These are phyloP conservation scores for Digitaria exilis DNA, from an alignment of 202 grass and related monocot species.

Conservation along the genomic window DNA sequence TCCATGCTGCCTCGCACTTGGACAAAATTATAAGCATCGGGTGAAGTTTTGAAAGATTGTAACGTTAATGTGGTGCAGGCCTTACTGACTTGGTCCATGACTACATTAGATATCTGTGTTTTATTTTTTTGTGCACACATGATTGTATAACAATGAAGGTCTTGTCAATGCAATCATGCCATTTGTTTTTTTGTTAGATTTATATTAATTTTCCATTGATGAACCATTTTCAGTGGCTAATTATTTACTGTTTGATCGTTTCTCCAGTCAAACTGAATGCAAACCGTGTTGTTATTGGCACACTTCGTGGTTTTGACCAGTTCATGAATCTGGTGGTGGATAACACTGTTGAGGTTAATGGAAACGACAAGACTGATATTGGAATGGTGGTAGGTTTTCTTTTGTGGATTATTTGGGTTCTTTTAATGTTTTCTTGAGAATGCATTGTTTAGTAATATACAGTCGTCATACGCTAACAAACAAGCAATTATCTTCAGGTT, in stretches of 20 bases:
- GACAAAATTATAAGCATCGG: too few species aligned
- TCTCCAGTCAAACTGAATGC: slow-evolving; percentile 89
- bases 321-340: slow-evolving; percentile 97
- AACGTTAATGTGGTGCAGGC: too few species aligned
- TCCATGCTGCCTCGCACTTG: too few species aligned
- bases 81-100: too few species aligned
- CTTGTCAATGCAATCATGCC: neutral
- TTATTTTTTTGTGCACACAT: too few species aligned
- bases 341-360: slow-evolving; percentile 87
- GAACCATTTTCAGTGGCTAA: neutral
- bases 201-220: neutral
- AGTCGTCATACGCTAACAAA: neutral
- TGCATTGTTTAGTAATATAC: neutral
- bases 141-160: neutral
- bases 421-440: neutral
- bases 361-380: slow-evolving; percentile 83
- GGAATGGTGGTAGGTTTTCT: slow-evolving; percentile 85
- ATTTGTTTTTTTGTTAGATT: neutral
- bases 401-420: neutral
- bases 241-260: neutral
- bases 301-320: slow-evolving; percentile 89
- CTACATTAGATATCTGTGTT: too few species aligned
- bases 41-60: too few species aligned
- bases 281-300: slow-evolving; percentile 79
- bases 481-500: slow-evolving; percentile 49